These are phyloP conservation scores for Candida caryicola DNA, from an alignment of 805 yeast species.

Conservation along the genomic window DNA sequence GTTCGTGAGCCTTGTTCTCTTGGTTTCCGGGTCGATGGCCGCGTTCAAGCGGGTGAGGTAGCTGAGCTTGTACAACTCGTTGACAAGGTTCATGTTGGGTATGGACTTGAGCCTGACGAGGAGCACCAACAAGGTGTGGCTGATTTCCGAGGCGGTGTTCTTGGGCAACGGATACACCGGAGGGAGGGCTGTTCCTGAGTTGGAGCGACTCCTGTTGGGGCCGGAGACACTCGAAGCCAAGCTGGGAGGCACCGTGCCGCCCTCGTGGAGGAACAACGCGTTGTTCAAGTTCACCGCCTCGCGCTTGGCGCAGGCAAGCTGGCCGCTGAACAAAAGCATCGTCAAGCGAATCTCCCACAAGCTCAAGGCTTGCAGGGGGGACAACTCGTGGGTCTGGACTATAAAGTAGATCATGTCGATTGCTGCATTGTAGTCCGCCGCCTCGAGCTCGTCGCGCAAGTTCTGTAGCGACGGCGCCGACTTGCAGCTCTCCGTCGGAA, in stretches of 20 bases:
- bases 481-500: constrained; percentile 10
- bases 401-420: constrained; percentile 16
- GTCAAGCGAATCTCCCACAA: constrained; percentile 39
- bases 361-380: constrained; percentile 13
- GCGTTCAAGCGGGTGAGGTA: constrained; percentile 29
- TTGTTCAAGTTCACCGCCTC: constrained; percentile 40
- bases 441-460: neutral
- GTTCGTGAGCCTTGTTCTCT: constrained; percentile 23
- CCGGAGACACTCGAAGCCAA: neutral
- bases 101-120: constrained; percentile 42
- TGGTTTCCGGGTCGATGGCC: neutral
- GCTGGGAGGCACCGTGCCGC: constrained; percentile 7
- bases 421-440: constrained; percentile 6
- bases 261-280: constrained; percentile 32
- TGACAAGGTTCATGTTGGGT: constrained; percentile 40
- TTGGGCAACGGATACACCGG: constrained; percentile 37
- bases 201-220: constrained; percentile 1
- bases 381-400: constrained; percentile 8
- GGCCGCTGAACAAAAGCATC: constrained; percentile 28
- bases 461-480: neutral
- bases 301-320: constrained; percentile 28
- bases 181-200: constrained; percentile 4
- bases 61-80: constrained; percentile 40
- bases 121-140: constrained; percentile 26
- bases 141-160: constrained; percentile 29